Evolutionary conservation across 140 eudicot genomes (phyloP), one percentile per base, ranked within the genome.

Genomic region (Anethum foeniculum): DNA sequence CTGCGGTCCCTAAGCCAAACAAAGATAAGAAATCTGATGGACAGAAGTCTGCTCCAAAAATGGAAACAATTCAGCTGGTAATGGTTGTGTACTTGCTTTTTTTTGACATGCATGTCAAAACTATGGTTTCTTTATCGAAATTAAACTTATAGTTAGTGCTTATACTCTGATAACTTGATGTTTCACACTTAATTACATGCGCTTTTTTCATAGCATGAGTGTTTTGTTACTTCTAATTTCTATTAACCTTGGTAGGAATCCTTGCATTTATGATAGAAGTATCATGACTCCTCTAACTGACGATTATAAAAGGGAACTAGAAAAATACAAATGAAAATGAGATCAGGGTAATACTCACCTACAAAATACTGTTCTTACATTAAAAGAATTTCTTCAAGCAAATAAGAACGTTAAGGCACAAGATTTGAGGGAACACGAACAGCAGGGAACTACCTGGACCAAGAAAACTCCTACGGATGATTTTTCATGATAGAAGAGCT

Each of bases 1-100:
- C 92, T 82, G 80, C 78, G 1, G 27, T 62, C 69, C 74, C 74
- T 15, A 67, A 67, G 74, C 43, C 74, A 67, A 30, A 67, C 21
- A 32, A 25, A n/a, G 32, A n/a, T 62, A 62, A 5, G 21, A 67
- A 67, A 30, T 67, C 74, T 28, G 74, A 67, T 67, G 74, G 41
- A 67, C 74, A 67, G 9, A 67, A 67, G n/a, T 28, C 74, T 32
- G 38, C 74, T 67, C 23, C 74, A 13, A 67, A 67, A 67, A 4
- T 16, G 4, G 74, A 67, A 5, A 67, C 21, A 30, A 2, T 67
- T 30, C 74, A 67, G 23, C 74, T 67, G 74, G 74, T 67, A 67
- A 30, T 67, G 74, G 41, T 65, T 65, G 0, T 5, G 39, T 30
- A 11, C 6, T 28, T 65, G 19, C 3, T 30, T 67, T 19, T 30